Percentiles rank a stretch among this genome's conserved stretches.
These are phyloP conservation scores for Backusella liffmaniae DNA, from an alignment of 192 early-diverging fungal species.

Conservation along the genomic window DNA sequence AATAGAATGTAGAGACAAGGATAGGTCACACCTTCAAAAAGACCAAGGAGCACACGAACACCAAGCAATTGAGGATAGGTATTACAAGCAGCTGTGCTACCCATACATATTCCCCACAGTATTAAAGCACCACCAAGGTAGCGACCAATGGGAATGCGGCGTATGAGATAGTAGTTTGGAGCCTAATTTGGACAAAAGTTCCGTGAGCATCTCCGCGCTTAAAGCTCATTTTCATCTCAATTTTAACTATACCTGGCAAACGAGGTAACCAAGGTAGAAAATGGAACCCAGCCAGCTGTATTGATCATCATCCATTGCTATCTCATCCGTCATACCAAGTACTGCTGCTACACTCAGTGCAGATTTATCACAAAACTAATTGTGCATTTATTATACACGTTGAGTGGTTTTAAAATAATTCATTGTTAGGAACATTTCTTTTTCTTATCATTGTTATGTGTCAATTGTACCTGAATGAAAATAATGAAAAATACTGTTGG, in stretches of 20 bases:
- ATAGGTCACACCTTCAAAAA: conserved; percentile 19
- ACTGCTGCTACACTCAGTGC: conserved; percentile 17
- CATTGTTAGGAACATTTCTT: not conserved
- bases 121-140: conserved; percentile 15
- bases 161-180: conserved; percentile 5
- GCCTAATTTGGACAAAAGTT: not conserved
- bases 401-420: not conserved
- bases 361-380: conserved; percentile 32
- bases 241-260: conserved; percentile 17
- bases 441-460: not conserved
- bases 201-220: not conserved
- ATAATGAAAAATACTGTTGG: conserved; percentile 4
- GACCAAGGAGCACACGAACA: conserved; percentile 25
- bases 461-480: conserved; percentile 1
- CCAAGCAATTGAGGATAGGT: conserved; percentile 20
- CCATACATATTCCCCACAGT: conserved; percentile 21
- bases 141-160: not conserved
- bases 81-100: conserved; percentile 3
- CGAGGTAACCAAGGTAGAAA: conserved; percentile 33
- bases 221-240: not conserved
- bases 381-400: not conserved
- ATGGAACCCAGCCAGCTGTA: conserved; percentile 26
- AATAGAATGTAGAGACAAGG: conserved; percentile 21
- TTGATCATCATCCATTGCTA: not conserved
- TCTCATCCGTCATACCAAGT: conserved; percentile 16